Percentiles rank a stretch among this genome's conserved stretches.
Evolutionary conservation across 176 grass and related monocot species (phyloP).

Genomic region (Neostapfia colusana): DNA sequence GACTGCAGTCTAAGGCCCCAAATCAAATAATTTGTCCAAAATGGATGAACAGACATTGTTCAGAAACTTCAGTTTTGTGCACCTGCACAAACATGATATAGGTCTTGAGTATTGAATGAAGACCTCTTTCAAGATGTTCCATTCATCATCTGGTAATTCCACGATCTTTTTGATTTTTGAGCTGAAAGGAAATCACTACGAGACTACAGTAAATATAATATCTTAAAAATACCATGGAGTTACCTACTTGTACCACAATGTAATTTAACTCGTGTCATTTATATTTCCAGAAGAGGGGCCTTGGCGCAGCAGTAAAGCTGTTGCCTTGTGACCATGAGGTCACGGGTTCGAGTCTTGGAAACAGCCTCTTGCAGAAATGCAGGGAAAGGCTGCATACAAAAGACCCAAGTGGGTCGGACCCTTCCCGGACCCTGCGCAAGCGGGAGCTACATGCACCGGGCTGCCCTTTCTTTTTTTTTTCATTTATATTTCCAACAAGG

Average conservation of each 20-base stretch:
- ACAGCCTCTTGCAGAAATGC: no score
- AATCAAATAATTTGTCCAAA: constrained; percentile 57
- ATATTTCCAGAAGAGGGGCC: no score
- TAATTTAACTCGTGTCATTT: constrained; percentile 7
- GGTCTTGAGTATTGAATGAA: constrained; percentile 65
- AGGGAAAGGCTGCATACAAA: no score
- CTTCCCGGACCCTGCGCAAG: no score
- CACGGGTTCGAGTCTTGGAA: no score
- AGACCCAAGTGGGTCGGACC: no score
- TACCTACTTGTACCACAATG: neutral
- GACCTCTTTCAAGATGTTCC: constrained; percentile 68
- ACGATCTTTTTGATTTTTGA: constrained; percentile 35
- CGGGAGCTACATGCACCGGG: no score
- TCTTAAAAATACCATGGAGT: neutral
- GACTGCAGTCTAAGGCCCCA: constrained; percentile 81
- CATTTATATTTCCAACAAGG: constrained; percentile 16
- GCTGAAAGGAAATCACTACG: constrained; percentile 33
- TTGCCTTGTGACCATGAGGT: no score
- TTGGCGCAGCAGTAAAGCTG: no score
- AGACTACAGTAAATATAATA: neutral
- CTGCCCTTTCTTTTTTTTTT: no score
- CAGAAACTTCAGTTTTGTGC: constrained; percentile 41
- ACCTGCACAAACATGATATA: constrained; percentile 49
- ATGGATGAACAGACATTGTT: constrained; percentile 57
- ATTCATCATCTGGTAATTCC: constrained; percentile 68